These are phyloP conservation scores for Nissolia schottii DNA, from an alignment of 306 rosid genomes.

Conservation along the genomic window DNA sequence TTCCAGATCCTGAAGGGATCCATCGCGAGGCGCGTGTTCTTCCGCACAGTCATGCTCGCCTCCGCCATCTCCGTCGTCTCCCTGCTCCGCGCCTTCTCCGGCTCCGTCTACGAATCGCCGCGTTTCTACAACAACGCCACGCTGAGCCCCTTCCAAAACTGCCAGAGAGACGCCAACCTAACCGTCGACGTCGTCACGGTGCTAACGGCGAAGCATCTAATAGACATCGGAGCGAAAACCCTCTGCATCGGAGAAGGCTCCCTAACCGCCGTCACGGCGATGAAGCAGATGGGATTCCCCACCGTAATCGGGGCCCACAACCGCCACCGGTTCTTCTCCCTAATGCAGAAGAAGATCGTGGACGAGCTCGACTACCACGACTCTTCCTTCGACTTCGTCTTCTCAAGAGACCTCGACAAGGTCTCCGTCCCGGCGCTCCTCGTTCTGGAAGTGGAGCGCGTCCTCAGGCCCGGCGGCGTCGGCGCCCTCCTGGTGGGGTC, in stretches of 20 bases:
- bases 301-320: constrained; percentile 38
- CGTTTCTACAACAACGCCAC: constrained; percentile 1
- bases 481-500: constrained; percentile 65
- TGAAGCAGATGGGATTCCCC: constrained; percentile 71
- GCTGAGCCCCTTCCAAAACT: constrained; percentile 24
- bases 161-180: constrained; percentile 48
- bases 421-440: constrained; percentile 68
- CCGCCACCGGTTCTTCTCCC: constrained; percentile 55
- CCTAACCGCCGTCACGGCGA: constrained; percentile 41
- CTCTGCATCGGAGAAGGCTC: constrained; percentile 83
- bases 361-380: constrained; percentile 51
- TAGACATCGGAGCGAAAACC: constrained; percentile 49
- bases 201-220: constrained; percentile 40
- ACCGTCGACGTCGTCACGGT: constrained; percentile 57
- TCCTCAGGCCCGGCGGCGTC: constrained; percentile 80
- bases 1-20: constrained; percentile 56
- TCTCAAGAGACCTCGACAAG: constrained; percentile 60
- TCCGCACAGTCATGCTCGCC: constrained; percentile 55
- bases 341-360: constrained; percentile 46
- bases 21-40: constrained; percentile 48
- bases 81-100: constrained; percentile 40
- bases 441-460: constrained; percentile 86
- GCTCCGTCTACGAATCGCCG: constrained; percentile 32
- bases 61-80: constrained; percentile 49
- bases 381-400: constrained; percentile 69